Conservation (phyloP, 2,329 filamentous ascomycete species). For the Neofusicoccum laricinum region DNA sequence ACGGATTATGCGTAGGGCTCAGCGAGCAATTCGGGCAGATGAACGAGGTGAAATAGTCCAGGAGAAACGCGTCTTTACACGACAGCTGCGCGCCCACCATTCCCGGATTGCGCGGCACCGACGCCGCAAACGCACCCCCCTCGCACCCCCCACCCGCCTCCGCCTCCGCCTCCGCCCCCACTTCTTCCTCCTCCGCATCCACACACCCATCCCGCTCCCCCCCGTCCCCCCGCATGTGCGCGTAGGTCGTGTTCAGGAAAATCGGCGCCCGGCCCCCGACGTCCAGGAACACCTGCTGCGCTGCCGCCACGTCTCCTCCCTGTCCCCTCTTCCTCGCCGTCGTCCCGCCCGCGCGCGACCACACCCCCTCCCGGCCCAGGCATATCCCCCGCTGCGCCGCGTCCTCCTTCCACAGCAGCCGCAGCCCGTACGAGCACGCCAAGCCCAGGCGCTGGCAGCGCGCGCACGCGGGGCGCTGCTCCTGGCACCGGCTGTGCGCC, state of each 20-base stretch:
- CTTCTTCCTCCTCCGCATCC: neutral
- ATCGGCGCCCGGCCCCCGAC: slow-evolving; percentile 24
- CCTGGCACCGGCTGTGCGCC: slow-evolving; percentile 32
- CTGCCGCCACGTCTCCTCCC: neutral
- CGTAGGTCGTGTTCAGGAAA: slow-evolving; percentile 26
- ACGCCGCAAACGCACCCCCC: neutral
- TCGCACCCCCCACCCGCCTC: too few species aligned
- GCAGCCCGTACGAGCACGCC: slow-evolving; percentile 25
- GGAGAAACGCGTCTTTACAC: slow-evolving; percentile 13
- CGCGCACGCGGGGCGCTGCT: slow-evolving; percentile 28
- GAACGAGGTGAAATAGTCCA: slow-evolving; percentile 27
- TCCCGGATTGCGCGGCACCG: neutral
- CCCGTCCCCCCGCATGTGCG: slow-evolving; percentile 18
- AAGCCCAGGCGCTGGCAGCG: slow-evolving; percentile 28
- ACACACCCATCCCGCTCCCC: neutral
- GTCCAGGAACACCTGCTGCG: slow-evolving; percentile 22
- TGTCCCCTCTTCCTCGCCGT: neutral
- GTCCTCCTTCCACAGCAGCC: slow-evolving; percentile 31
- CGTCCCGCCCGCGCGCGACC: slow-evolving; percentile 12
- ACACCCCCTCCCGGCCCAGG: slow-evolving; percentile 18
- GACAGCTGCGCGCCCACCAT: neutral
- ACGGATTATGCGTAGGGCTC: slow-evolving; percentile 29
- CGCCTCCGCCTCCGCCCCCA: neutral
- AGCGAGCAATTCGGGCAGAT: slow-evolving; percentile 32
- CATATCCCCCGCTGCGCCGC: slow-evolving; percentile 24